Evolutionary conservation across 2,329 filamentous ascomycete species (phyloP), one percentile per base, ranked within the genome.

Genomic region (Pestalotiopsis sp.): DNA sequence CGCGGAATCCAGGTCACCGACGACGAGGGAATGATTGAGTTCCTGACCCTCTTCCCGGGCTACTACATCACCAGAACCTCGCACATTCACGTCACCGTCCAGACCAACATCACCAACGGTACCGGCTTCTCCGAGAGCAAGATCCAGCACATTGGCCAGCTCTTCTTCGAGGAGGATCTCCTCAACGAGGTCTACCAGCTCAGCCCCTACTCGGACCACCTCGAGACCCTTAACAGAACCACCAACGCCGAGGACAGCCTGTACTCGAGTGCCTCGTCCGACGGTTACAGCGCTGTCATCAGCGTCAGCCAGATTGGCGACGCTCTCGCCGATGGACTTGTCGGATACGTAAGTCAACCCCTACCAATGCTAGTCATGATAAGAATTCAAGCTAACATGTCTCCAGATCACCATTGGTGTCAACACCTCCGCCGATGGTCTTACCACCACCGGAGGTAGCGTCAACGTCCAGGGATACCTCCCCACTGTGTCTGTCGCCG

Each of bases 1-100:
- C 64, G 64, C n/a, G 64, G 64, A 31, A 66, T 66, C 25, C 49
- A 66, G 31, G 36, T 66, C 27, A 66, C 64, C 23, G 64, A 66
- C 31, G 45, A 56, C 23, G 64, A 66, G 45, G 64, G 64, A 2
- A 66, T 66, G 64, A 45, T 45, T 7, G 64, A 66, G 20, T 66
- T 66, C 31, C 25, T 66, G 31, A 58, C 64, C 49, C 41, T 58
- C 13, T 66, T 66, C 49, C 64, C 64, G 12, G 64, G 64, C 14
- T 66, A 66, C 14, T 66, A 66, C 49, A 38, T 45, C 20, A 57
- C 64, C 17, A 45, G 64, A 23, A 66, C 64, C 17, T 57, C 64
- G 11, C 64, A 66, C 31, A 45, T 66, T 7, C 64, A 66, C 49
- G 64, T 66, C 49, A 58, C 64, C 2, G 64, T 66, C 49, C 64